phyloP scores from a whole-genome alignment of 148 eudicot species.

The Arctostaphylos glauca region DNA sequence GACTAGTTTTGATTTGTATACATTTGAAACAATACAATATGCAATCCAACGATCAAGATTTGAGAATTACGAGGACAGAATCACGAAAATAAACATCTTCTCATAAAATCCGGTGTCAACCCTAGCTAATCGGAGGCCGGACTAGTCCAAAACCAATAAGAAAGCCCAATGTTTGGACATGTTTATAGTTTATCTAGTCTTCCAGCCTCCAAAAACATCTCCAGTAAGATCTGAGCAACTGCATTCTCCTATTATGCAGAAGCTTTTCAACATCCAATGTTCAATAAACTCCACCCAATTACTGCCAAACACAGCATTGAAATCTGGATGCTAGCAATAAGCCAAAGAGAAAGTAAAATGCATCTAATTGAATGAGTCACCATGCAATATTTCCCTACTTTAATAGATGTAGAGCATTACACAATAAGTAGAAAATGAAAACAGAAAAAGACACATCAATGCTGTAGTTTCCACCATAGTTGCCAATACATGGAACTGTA shows the following conservation, averaged over 20 bases:
- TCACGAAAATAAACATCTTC: background rate
- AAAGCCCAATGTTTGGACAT: no score
- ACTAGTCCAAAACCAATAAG: background rate
- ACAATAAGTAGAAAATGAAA: background rate
- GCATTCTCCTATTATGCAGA: no score
- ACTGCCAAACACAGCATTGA: background rate
- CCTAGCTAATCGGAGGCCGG: background rate
- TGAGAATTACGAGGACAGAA: no score
- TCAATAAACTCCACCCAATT: background rate
- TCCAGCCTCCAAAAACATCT: no score
- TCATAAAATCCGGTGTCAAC: background rate
- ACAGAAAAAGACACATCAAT: background rate
- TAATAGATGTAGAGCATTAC: background rate
- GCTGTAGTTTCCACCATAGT: background rate
- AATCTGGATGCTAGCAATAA: background rate
- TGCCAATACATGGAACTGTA: background rate
- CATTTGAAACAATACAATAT: no score
- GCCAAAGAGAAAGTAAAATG: background rate
- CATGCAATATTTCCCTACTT: background rate
- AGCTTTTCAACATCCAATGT: no score
- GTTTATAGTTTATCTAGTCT: no score
- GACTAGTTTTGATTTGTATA: background rate
- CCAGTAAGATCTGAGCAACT: no score
- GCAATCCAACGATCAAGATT: background rate
- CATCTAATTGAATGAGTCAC: background rate